Evolutionary conservation across 2,329 filamentous ascomycete species (phyloP), one percentile per base, ranked within the genome.

Genomic region (Monosporascus sp.): DNA sequence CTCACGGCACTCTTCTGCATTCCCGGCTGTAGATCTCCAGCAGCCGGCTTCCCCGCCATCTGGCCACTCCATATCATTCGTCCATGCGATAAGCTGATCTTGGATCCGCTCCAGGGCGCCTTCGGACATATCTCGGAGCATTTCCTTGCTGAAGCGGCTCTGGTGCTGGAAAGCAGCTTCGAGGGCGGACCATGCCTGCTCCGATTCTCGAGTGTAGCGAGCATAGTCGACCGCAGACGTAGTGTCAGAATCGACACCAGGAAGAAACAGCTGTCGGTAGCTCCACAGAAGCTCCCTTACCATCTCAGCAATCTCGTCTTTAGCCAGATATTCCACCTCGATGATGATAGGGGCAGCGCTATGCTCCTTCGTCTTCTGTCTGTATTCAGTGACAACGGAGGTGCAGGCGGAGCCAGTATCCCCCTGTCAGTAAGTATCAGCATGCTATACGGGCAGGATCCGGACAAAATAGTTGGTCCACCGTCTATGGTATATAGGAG

Each of bases 101-200:
- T 55, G 59, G 17, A 66, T 63, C 44, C 57, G 58, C 17, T 63
- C 60, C 7, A 60, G 35, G 9, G 65, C 62, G 0, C 61, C 65
- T 3, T 67, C 60, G 0, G 67, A 63, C 60, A 61, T 64, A 37
- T 69, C 65, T 20, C 53, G 48, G 5, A 62, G 53, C 26, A 62
- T 56, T 0, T 51, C 43, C 37, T 61, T 54, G 14, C 48, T 65
- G 48, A 70, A 68, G 3, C 55, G 49, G 7, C 45, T 37, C 22
- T 67, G 56, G 50, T 71, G 65, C 8, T 59, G 54, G 56, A 71
- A 66, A 48, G 72, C 64, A 48, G 72, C 60, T 51, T 67, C 49
- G 26, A 73, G 50, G 58, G 72, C 59, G 62, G 63, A 62, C 74
- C 76, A 54, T 67, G 78, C 63, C 70, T 81, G 56, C n/a, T 61